These are phyloP conservation scores for Phytophthora quininea DNA, from an alignment of 352 stramenopile genomes.

Conservation along the genomic window DNA sequence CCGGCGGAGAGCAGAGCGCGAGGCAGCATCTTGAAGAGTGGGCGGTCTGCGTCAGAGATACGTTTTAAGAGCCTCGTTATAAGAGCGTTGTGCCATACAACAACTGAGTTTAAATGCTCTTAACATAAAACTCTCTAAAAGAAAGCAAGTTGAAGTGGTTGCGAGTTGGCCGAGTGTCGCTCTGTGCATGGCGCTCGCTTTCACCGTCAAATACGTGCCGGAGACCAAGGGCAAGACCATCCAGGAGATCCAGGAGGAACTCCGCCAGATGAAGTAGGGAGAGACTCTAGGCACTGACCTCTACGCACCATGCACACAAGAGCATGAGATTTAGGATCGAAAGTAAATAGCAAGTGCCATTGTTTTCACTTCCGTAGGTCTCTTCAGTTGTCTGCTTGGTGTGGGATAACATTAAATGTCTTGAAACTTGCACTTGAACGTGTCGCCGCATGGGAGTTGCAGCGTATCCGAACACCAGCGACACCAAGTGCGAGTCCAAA, in stretches of 20 bases:
- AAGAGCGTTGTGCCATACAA: no score
- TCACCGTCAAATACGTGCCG: slow-evolving; percentile 85
- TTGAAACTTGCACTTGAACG: background rate
- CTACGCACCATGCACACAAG: slow-evolving; percentile 22
- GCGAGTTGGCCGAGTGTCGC: slow-evolving; percentile 81
- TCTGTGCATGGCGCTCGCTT: slow-evolving; percentile 80
- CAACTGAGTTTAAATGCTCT: no score
- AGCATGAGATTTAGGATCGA: background rate
- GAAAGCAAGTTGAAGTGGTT: no score
- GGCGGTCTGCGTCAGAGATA: no score
- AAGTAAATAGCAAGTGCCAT: background rate
- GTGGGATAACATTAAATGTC: no score
- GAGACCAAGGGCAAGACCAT: slow-evolving; percentile 92
- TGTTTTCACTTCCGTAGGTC: background rate
- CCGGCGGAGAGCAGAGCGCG: slow-evolving; percentile 8
- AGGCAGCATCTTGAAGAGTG: slow-evolving; percentile 15
- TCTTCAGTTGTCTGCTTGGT: no score
- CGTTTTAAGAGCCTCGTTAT: no score
- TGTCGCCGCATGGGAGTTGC: background rate
- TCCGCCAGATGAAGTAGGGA: slow-evolving; percentile 39
- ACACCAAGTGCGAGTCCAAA: background rate
- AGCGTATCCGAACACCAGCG: background rate
- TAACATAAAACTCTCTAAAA: no score
- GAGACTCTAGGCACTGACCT: slow-evolving; percentile 10
- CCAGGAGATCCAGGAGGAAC: slow-evolving; percentile 69